Conservation (phyloP, 768 basidiomycete species). For the Lactifluus rugatus region DNA sequence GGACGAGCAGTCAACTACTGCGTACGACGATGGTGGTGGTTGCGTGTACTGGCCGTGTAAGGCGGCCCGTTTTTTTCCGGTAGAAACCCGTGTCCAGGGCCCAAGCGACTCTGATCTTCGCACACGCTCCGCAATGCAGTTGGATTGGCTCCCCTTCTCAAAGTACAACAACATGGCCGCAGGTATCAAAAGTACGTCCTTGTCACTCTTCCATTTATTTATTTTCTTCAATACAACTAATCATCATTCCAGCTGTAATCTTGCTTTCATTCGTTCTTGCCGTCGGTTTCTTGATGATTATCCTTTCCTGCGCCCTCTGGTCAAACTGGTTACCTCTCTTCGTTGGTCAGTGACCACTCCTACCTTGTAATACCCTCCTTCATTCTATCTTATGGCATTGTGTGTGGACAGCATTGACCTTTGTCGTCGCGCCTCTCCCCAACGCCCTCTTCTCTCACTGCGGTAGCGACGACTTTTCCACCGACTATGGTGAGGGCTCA, state of each 20-base stretch:
- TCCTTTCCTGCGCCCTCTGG: conserved; percentile 94
- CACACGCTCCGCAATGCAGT: conserved; percentile 1
- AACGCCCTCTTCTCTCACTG: conserved; percentile 94
- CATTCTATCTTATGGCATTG: neutral
- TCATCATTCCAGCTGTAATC: conserved; percentile 63
- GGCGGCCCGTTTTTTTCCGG: no score
- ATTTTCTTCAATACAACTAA: neutral
- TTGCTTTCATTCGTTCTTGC: conserved; percentile 95
- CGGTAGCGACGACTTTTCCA: conserved; percentile 78
- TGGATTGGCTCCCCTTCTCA: neutral
- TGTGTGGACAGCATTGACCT: conserved; percentile 65
- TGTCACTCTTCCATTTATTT: neutral
- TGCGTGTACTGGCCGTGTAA: no score
- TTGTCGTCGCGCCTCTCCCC: conserved; percentile 91
- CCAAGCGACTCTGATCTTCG: neutral
- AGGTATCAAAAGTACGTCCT: conserved; percentile 19
- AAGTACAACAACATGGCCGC: conserved; percentile 18
- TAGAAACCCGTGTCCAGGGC: neutral
- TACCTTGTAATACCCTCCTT: neutral
- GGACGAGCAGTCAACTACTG: conserved; percentile 89
- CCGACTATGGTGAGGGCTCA: conserved; percentile 59
- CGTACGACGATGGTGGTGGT: conserved; percentile 19
- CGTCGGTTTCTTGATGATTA: conserved; percentile 94
- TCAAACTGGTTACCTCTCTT: conserved; percentile 94
- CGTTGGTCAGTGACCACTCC: conserved; percentile 57